phyloP scores from a whole-genome alignment of 768 basidiomycete genomes.

The Mrakia hoshinonis region DNA sequence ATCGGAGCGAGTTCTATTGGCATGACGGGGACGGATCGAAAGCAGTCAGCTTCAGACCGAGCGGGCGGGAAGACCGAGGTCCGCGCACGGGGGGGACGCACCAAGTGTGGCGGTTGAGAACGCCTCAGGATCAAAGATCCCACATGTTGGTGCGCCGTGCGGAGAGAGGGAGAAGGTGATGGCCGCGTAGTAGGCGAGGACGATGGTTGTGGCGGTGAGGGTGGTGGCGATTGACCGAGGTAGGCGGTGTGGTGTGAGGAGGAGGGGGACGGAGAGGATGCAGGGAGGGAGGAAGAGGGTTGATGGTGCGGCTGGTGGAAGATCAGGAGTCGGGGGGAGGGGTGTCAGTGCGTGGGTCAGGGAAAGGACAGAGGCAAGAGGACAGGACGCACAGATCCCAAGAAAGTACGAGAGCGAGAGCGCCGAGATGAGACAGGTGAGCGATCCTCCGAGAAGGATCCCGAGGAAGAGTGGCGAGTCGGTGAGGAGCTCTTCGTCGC shows the following conservation, averaged over 20 bases:
- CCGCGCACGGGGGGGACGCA: not conserved
- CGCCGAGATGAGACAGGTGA: not conserved
- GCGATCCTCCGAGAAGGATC: not conserved
- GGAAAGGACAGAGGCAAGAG: not conserved
- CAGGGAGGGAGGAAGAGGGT: not conserved
- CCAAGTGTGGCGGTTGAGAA: not conserved
- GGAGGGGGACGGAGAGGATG: not conserved
- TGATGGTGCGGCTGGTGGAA: not conserved
- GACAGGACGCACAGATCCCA: not conserved
- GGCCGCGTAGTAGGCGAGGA: not conserved
- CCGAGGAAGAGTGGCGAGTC: not conserved
- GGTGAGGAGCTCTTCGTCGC: not conserved
- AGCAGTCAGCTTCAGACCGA: not conserved
- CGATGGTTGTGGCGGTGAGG: not conserved
- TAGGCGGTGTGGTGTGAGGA: not conserved
- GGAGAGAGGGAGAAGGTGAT: not conserved
- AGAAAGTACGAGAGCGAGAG: not conserved
- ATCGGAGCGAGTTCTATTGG: not conserved
- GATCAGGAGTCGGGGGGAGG: not conserved
- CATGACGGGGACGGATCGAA: not conserved
- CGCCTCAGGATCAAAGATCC: not conserved
- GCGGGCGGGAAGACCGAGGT: not conserved
- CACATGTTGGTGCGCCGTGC: conserved; percentile 16
- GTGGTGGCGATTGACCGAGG: not conserved
- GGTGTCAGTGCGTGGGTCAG: not conserved